phyloP scores from a whole-genome alignment of 495 filamentous ascomycete genomes.

The Chaetomidium leptoderma region DNA sequence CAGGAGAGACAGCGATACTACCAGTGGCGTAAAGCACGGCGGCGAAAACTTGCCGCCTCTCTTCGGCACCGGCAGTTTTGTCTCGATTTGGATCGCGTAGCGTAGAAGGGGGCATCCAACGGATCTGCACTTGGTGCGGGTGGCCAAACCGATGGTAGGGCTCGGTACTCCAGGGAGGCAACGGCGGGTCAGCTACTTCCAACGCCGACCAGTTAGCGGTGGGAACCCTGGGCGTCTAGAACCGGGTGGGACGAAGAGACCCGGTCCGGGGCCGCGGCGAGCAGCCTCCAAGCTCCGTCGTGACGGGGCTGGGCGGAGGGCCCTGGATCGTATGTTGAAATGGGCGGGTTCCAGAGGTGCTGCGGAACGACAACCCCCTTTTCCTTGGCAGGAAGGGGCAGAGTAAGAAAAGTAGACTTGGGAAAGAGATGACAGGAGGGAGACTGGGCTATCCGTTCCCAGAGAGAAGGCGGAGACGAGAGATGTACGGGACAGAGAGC shows the following conservation, averaged over 20 bases:
- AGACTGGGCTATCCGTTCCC: not conserved
- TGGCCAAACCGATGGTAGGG: conserved; percentile 12
- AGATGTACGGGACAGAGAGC: not conserved
- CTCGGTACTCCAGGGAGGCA: conserved; percentile 8
- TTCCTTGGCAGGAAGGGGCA: not conserved
- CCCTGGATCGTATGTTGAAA: not conserved
- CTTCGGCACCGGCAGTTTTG: no score
- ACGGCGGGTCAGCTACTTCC: conserved; percentile 1
- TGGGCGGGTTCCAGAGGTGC: not conserved
- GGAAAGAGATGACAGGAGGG: not conserved
- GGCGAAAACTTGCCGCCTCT: no score
- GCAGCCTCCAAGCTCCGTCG: not conserved
- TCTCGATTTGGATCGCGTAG: no score
- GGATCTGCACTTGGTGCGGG: conserved; percentile 16
- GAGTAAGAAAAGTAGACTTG: not conserved
- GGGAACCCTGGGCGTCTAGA: not conserved
- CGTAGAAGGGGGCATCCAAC: no score
- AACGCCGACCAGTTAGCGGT: not conserved
- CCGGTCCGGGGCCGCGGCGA: not conserved
- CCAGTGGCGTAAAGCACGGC: not conserved
- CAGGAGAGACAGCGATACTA: not conserved
- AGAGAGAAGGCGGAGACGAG: not conserved
- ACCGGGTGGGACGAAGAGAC: conserved; percentile 6
- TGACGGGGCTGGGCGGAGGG: not conserved
- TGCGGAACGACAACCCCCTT: not conserved